Evolutionary conservation across 2,329 filamentous ascomycete genomes (phyloP).

Genomic region (Sporothrix pseudoabietina): DNA sequence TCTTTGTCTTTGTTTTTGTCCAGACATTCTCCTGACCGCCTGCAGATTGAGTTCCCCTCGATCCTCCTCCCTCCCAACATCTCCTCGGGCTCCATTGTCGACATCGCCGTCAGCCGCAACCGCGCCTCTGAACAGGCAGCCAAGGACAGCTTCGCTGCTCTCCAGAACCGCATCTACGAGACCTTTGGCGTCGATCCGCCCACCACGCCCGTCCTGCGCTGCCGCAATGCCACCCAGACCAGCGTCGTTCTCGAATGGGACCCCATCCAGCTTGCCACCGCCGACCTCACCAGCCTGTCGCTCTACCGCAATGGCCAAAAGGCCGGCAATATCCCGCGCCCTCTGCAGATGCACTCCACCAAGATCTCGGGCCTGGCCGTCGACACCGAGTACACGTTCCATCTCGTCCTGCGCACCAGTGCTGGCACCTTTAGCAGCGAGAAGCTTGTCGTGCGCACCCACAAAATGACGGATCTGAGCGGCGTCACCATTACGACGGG

Average conservation of each 20-base stretch:
- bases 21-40: constrained; percentile 29
- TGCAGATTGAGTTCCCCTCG: constrained; percentile 95
- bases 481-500: constrained; percentile 94
- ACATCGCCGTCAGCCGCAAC: constrained; percentile 94
- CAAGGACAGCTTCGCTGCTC: constrained; percentile 72
- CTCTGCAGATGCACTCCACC: constrained; percentile 84
- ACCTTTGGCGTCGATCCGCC: constrained; percentile 84
- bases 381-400: constrained; percentile 94
- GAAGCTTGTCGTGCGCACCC: constrained; percentile 81
- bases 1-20: neutral
- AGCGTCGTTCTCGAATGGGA: constrained; percentile 98
- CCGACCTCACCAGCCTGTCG: constrained; percentile 83
- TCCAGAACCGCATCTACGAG: constrained; percentile 86
- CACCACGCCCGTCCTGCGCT: constrained; percentile 75
- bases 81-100: constrained; percentile 93
- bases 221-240: constrained; percentile 98
- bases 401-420: constrained; percentile 85
- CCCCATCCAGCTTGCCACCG: constrained; percentile 87
- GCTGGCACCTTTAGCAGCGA: constrained; percentile 86
- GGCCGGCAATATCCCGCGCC: constrained; percentile 89
- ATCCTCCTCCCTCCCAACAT: constrained; percentile 96
- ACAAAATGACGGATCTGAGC: constrained; percentile 97
- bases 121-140: constrained; percentile 72
- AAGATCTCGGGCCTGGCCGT: constrained; percentile 97
- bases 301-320: constrained; percentile 96